A percentile compares a stretch with the other conserved stretches of the same genome.
These are phyloP conservation scores for Xylaria intraflava DNA, from an alignment of 495 filamentous ascomycete genomes.

Conservation along the genomic window DNA sequence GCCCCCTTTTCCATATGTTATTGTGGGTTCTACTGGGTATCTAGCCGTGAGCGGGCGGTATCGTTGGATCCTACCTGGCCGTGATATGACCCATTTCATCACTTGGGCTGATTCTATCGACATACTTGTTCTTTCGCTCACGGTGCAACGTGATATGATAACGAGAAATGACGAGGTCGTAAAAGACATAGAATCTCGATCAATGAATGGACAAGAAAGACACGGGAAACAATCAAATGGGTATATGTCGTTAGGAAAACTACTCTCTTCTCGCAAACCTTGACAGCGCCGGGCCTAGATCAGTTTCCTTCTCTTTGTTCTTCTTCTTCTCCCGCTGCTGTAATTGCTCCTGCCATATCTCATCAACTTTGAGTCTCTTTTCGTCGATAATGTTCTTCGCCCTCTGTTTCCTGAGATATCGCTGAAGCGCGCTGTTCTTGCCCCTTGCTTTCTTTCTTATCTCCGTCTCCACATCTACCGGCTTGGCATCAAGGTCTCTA, in stretches of 20 bases:
- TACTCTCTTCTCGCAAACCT: slow-evolving; percentile 45
- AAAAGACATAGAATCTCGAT: not conserved
- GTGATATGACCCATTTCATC: too few relatives aligned
- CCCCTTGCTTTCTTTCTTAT: slow-evolving; percentile 68
- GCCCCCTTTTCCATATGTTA: too few relatives aligned
- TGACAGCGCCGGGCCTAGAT: slow-evolving; percentile 41
- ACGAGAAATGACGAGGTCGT: not conserved
- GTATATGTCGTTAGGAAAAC: slow-evolving; percentile 6
- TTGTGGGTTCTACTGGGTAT: too few relatives aligned
- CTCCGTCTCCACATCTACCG: slow-evolving; percentile 65
- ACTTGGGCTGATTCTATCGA: too few relatives aligned
- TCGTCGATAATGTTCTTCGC: slow-evolving; percentile 85
- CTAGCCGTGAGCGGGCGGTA: too few relatives aligned
- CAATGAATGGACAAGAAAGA: not conserved
- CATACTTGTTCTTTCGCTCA: too few relatives aligned
- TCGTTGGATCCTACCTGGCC: too few relatives aligned
- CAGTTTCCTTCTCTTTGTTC: slow-evolving; percentile 36
- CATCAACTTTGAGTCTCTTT: slow-evolving; percentile 54
- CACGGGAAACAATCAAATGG: not conserved
- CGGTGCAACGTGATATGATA: too few relatives aligned
- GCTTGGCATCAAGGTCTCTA: slow-evolving; percentile 65
- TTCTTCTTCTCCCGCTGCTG: slow-evolving; percentile 35
- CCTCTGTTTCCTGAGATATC: slow-evolving; percentile 83
- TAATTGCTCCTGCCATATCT: slow-evolving; percentile 40
- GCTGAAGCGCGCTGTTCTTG: slow-evolving; percentile 84